Base-by-base conservation (phyloP, 108 stramenopile genomes). In the Epipyxis sp. region DNA sequence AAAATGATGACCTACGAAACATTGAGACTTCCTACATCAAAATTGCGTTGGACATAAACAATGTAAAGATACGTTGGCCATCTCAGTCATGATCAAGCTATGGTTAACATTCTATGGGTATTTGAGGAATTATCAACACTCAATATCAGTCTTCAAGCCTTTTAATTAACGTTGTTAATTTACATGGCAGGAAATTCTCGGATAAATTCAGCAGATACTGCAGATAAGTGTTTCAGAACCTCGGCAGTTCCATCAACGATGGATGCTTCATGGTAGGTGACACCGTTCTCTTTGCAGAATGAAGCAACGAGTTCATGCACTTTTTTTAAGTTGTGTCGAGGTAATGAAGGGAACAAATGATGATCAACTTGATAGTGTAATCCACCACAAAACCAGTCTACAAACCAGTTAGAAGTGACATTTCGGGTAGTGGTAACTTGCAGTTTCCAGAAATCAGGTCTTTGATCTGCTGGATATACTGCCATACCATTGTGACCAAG, bases 401-500 rank as follows among this genome's bases (percentile, higher is more conserved):
- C 94, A 59, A 98, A 95, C 76, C 78, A 89, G 40, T 65, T 81
- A 68, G 68, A 92, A 25, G 84, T 95, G 58, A 98, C 91, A 89
- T 98, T 98, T 58, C 98, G 85, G n/a, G 95, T 96, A 40, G 98
- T 96, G 6, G 95, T 95, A 39, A 98, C 95, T 85, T 99, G 98
- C 41, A 97, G 90, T 88, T 96, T 95, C 95, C 94, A 97, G 83
- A 97, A 99, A 85, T 96, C 97, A 16, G 98, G 98, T 16, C 95
- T 90, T 54, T 90, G 87, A 30, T 91, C 90, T 77, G 94, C 94
- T 78, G 96, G 93, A 83, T 97, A 97, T 0, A 92, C 90, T 16
- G 93, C 87, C 98, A 99, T 99, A 76, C 98, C 98, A 82, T 99
- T 99, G 95, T 99, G 98, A 67, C 98, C 98, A 44, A 99, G 86